phyloP scores from a whole-genome alignment of 2,329 filamentous ascomycete species.

The Aaosphaeria pasadenensis region DNA sequence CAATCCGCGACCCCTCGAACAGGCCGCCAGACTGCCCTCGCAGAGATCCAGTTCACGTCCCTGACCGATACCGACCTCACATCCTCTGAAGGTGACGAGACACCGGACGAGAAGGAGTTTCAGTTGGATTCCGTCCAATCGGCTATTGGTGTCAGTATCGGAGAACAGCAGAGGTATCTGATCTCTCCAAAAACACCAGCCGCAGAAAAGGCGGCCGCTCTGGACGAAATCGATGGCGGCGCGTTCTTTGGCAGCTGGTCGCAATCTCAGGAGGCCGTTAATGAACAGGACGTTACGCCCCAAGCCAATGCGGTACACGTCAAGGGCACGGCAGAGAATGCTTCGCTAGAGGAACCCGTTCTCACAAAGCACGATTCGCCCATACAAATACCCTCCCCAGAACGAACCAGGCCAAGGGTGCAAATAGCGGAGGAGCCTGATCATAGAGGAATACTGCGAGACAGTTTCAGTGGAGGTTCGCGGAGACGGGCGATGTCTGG shows the following conservation, averaged over 20 bases:
- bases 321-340: neutral
- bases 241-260: constrained; percentile 48
- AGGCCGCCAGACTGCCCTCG: constrained; percentile 37
- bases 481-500: constrained; percentile 41
- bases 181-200: constrained; percentile 57
- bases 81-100: constrained; percentile 45
- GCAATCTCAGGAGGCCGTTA: constrained; percentile 21
- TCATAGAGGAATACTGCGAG: constrained; percentile 35
- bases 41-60: constrained; percentile 40
- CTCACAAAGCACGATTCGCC: constrained; percentile 10
- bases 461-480: constrained; percentile 34
- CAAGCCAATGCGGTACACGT: neutral
- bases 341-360: neutral
- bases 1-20: constrained; percentile 4
- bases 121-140: constrained; percentile 41
- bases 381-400: constrained; percentile 43
- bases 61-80: constrained; percentile 39
- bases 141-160: constrained; percentile 59
- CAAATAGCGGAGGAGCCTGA: constrained; percentile 21
- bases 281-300: constrained; percentile 8
- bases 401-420: constrained; percentile 39
- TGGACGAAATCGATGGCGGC: constrained; percentile 47
- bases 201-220: constrained; percentile 56
- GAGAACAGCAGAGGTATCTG: constrained; percentile 55
- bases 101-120: constrained; percentile 22